A percentile compares a stretch with the other conserved stretches of the same genome.
Evolutionary conservation across 2,329 filamentous ascomycete species (phyloP).

Genomic region (Nigrospora sphaerica): DNA sequence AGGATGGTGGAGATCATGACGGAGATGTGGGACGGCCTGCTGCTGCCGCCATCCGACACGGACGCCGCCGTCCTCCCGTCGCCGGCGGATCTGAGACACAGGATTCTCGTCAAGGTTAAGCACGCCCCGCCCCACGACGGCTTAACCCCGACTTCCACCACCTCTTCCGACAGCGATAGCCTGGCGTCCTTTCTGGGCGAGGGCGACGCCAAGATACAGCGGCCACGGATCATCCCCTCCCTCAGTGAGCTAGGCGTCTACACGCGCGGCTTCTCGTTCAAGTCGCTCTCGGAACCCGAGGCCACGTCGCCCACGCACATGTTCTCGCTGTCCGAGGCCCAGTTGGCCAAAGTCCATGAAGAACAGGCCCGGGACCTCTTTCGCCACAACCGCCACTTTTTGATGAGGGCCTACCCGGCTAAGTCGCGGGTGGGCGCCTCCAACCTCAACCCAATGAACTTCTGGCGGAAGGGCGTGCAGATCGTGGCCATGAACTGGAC

Average conservation of each 20-base stretch:
- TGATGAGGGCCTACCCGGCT: constrained; percentile 89
- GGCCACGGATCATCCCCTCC: constrained; percentile 60
- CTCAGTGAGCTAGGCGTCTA: constrained; percentile 75
- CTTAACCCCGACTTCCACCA: constrained; percentile 1
- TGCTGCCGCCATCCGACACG: constrained; percentile 52
- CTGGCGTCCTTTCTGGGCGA: constrained; percentile 2
- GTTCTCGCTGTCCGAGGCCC: constrained; percentile 58
- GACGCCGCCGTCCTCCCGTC: constrained; percentile 51
- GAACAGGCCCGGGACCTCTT: constrained; percentile 52
- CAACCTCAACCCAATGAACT: constrained; percentile 75
- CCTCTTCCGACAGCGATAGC: constrained; percentile 18
- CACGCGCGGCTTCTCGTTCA: constrained; percentile 76
- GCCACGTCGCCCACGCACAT: constrained; percentile 59
- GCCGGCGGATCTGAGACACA: constrained; percentile 62
- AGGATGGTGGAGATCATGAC: constrained; percentile 90
- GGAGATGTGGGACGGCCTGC: constrained; percentile 65
- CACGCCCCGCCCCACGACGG: constrained; percentile 40
- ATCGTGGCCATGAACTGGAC: constrained; percentile 94
- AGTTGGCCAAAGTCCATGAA: constrained; percentile 53
- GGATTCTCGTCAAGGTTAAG: constrained; percentile 82
- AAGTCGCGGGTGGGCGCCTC: constrained; percentile 75
- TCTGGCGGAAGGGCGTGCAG: constrained; percentile 84
- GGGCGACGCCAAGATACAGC: constrained; percentile 31
- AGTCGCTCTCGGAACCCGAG: constrained; percentile 67
- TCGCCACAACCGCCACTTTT: constrained; percentile 69